Evolutionary conservation across 2,329 filamentous ascomycete genomes (phyloP), one percentile per base, ranked within the genome.

Genomic region (Teratosphaeria nubilosa): DNA sequence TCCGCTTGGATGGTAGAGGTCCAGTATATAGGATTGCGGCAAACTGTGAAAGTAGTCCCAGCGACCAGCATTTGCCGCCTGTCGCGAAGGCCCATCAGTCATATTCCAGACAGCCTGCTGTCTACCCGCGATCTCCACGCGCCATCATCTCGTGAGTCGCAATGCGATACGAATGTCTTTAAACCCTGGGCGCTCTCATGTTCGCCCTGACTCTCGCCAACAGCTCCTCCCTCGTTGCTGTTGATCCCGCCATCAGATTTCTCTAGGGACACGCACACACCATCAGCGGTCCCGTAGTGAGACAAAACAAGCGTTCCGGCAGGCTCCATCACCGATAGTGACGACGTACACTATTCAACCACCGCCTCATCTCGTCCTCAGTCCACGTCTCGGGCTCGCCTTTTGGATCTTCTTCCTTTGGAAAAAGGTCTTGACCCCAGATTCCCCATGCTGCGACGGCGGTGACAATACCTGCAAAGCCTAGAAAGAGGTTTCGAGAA

Each of bases 351-450:
- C 82, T 83, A 52, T 84, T 83, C 55, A 97, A 77, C 91, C 91
- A 97, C 68, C 86, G 79, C 61, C 84, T 80, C 73, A 95, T 78
- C 68, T 97, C 90, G 53, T 90, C 86, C 58, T 80, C 78, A 0
- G 89, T 90, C 92, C 92, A 97, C 10, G 73, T 77, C 50, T 82
- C 78, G 2, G 85, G 85, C 62, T 86, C 84, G 60, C 91, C 91
- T 30, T 78, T 88, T n/a, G 91, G 90, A 70, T 96, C 91, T 53
- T 78, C 60, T 63, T 85, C 78, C 3, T 82, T 73, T 0, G 91
- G 91, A 68, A 96, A 95, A 68, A 96, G 82, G 62, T 92, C 90
- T 56, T 83, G 81, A 58, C 90, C 90, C 86, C 88, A 95, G 66
- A 96, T 92, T 20, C 83, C 82, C 86, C 88, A 96, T 50, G 83